Percentiles rank a stretch among this genome's conserved stretches.
Evolutionary conservation across 2,329 filamentous ascomycete species (phyloP).

Genomic region (Penicillium psychrosexuale): DNA sequence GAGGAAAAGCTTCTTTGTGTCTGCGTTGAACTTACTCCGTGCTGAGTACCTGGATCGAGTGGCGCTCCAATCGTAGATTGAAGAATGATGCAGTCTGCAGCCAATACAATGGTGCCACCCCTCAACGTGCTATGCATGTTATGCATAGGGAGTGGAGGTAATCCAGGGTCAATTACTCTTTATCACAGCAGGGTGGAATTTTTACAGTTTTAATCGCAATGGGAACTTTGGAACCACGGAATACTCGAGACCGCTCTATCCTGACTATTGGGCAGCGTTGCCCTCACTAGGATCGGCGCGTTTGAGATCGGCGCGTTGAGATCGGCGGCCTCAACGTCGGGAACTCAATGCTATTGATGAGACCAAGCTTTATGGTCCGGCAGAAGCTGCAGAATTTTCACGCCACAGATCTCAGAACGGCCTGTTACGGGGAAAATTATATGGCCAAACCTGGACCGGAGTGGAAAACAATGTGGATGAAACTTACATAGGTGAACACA

Average conservation of each 20-base stretch:
- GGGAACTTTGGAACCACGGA: background rate
- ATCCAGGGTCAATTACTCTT: background rate
- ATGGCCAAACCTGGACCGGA: background rate
- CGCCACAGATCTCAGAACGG: background rate
- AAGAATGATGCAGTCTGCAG: background rate
- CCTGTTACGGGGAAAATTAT: background rate
- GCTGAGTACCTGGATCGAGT: background rate
- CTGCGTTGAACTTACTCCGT: background rate
- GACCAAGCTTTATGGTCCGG: background rate
- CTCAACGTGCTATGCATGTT: too few species aligned
- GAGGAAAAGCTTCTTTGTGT: background rate
- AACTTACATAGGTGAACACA: too few species aligned
- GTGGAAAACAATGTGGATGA: background rate
- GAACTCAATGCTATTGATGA: background rate
- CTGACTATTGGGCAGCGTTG: background rate
- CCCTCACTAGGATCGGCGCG: background rate
- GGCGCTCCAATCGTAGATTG: background rate
- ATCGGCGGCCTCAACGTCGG: background rate
- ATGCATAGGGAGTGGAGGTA: too few species aligned
- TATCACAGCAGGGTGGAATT: background rate
- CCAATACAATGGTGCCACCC: background rate
- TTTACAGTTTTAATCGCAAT: background rate
- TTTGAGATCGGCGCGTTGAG: background rate
- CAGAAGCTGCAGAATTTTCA: background rate
- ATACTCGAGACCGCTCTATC: background rate